Evolutionary conservation across 2,329 filamentous ascomycete species (phyloP).

Genomic region (Fusarium liriodendri): DNA sequence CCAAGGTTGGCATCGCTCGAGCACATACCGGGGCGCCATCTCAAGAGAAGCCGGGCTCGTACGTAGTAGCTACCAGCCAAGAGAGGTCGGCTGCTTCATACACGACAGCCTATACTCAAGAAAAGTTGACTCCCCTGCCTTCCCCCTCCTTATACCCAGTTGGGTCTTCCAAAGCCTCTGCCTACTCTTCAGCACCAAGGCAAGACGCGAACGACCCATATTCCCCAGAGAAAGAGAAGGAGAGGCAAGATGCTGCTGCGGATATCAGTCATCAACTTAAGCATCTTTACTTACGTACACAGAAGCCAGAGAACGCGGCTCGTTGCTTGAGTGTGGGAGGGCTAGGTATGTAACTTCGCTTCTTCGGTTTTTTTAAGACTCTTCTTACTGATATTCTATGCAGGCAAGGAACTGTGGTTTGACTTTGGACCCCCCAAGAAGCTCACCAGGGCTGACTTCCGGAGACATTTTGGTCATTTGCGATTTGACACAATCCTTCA

Average conservation of each 20-base stretch:
- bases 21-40: background rate
- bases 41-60: background rate
- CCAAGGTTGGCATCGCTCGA: background rate
- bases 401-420: slow-evolving; percentile 13
- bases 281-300: background rate
- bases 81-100: background rate
- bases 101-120: background rate
- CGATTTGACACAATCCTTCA: slow-evolving; percentile 6
- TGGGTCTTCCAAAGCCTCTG: background rate
- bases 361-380: too few species aligned
- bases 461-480: slow-evolving; percentile 9
- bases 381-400: background rate
- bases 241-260: background rate
- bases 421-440: slow-evolving; percentile 10
- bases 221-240: background rate
- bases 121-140: background rate
- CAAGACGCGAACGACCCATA: background rate
- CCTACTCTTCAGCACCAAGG: background rate
- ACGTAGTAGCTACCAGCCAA: background rate
- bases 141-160: background rate
- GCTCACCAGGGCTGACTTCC: background rate
- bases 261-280: slow-evolving; percentile 2
- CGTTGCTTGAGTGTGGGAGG: background rate
- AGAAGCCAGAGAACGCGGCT: background rate
- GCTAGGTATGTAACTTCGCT: background rate